Base-by-base conservation (phyloP, 192 early-diverging fungal species). In the Haplosporangium gracile region DNA sequence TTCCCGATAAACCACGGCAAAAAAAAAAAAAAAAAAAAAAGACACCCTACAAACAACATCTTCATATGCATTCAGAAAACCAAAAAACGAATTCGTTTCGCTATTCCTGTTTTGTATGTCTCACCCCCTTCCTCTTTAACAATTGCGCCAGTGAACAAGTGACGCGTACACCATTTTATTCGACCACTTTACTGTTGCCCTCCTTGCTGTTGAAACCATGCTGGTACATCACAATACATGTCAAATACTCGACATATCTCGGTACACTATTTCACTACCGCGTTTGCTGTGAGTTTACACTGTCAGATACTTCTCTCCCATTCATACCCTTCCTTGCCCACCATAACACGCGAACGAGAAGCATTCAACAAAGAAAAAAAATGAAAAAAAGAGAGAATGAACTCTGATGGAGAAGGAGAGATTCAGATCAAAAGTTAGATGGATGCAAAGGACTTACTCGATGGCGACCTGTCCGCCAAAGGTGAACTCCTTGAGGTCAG, bases 401-500 rank as follows among this genome's bases (percentile, higher is more conserved):
- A 20, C 49, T 22, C 16, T 20, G 49, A 51, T 20, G 49, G 49
- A 4, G 49, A 22, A 16, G 1, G 22, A 5, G 7, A 72, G 42
- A 45, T 29, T 65, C 60, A 65, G 29, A 32, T 51, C 49, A 65
- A 11, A 6, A n/a, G 53, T 55, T 65, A 65, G 15, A 32, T 65
- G 11, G 60, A 32, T 51, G 15, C 49, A 34, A 34, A 8, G 69
- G 6, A 75, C 80, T 49, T 83, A 83, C 81, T 77, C 70, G 53
- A 83, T 83, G 71, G 77, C 81, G 15, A 83, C 81, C 73, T 77
- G 53, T 43, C 98, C 98, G 29, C 90, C 88, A 85, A 96, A 98
- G 13, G 91, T 93, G 76, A 97, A 96, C 53, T 91, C 89, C 13
- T 94, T 93, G 71, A 98, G 88, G 83, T 97, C 92, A 10, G 97